A percentile compares a stretch with the other conserved stretches of the same genome.
phyloP scores from a whole-genome alignment of 495 filamentous ascomycete genomes.

The Daldinia grandis region DNA sequence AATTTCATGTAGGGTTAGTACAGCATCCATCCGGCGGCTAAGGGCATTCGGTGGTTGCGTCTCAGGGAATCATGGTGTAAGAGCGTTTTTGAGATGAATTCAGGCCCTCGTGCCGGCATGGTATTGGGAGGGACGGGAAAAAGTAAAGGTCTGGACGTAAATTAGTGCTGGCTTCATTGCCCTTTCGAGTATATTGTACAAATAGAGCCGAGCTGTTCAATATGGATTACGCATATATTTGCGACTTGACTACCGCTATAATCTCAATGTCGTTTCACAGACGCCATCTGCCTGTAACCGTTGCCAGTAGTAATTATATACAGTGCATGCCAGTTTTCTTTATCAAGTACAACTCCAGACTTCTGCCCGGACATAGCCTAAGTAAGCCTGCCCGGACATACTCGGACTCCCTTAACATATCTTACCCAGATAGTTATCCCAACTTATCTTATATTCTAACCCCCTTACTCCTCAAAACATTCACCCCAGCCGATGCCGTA shows the following conservation, averaged over 20 bases:
- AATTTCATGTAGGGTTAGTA: conserved; percentile 1
- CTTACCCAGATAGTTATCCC: background rate
- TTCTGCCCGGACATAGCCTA: background rate
- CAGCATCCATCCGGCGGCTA: conserved; percentile 1
- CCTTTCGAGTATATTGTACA: conserved; percentile 20
- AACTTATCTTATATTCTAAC: conserved; percentile 59
- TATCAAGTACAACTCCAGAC: background rate
- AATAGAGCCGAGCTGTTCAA: conserved; percentile 18
- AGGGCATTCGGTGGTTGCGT: conserved; percentile 11
- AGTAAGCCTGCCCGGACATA: background rate
- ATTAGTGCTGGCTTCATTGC: conserved; percentile 19
- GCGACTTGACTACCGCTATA: background rate
- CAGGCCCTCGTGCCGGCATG: conserved; percentile 4
- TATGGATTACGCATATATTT: background rate
- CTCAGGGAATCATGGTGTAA: conserved; percentile 9
- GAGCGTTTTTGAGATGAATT: background rate
- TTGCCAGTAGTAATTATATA: conserved; percentile 1
- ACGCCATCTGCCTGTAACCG: background rate
- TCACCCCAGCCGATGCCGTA: conserved; percentile 68
- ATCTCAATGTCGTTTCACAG: background rate
- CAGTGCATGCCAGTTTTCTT: conserved; percentile 2
- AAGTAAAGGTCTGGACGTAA: conserved; percentile 8
- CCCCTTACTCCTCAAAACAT: conserved; percentile 71
- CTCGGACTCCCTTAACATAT: background rate
- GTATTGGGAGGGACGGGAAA: background rate